phyloP scores from a whole-genome alignment of 1,284 basidiomycete species.

The Schizopora paradoxa region DNA sequence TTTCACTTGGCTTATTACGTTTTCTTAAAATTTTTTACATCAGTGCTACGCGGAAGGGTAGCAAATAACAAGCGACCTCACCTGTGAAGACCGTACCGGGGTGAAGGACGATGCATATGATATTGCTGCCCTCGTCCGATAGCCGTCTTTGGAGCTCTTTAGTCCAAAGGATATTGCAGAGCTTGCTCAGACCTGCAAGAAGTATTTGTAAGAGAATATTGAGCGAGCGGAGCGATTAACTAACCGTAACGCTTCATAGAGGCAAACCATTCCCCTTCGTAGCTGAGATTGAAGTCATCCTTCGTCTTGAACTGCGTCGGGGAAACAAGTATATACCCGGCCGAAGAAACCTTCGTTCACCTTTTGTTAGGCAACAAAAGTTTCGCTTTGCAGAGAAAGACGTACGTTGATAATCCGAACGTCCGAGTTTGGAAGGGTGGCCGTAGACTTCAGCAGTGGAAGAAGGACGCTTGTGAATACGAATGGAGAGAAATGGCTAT shows the following conservation, averaged over 20 bases:
- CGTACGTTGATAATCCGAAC: conserved; percentile 8
- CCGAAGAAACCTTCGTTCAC: too few species aligned
- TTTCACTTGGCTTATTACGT: not conserved
- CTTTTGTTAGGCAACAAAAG: too few species aligned
- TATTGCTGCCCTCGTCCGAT: conserved; percentile 7
- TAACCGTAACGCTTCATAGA: not conserved
- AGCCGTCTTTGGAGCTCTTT: conserved; percentile 19
- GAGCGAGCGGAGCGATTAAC: too few species aligned
- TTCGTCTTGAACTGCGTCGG: conserved; percentile 10
- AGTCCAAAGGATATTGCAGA: conserved; percentile 21
- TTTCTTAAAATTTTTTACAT: not conserved
- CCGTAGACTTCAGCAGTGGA: conserved; percentile 4
- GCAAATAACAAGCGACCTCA: not conserved
- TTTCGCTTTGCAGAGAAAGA: too few species aligned
- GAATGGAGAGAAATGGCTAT: conserved; percentile 7
- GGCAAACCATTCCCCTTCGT: not conserved
- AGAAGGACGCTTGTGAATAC: conserved; percentile 7
- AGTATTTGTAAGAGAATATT: too few species aligned
- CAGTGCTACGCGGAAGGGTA: not conserved
- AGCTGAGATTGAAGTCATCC: conserved; percentile 3
- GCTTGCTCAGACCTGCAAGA: conserved; percentile 21
- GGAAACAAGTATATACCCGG: too few species aligned
- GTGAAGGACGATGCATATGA: conserved; percentile 19
- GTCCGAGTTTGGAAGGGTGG: not conserved
- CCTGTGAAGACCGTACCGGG: conserved; percentile 18